Percentiles rank a stretch among this genome's conserved stretches.
Conservation (phyloP, 805 yeast species). For the Dipodascus albidus region DNA sequence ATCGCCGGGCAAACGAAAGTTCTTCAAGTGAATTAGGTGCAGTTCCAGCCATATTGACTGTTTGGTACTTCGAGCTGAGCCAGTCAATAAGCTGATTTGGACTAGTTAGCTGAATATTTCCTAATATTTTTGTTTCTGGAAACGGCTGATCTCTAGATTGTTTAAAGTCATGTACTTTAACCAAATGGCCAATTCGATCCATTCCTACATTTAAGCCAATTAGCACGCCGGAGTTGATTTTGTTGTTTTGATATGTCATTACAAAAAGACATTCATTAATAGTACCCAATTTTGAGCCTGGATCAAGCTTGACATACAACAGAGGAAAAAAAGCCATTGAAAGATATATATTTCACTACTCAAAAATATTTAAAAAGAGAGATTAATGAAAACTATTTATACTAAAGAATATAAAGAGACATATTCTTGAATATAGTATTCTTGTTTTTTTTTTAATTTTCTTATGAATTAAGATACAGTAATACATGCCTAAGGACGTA, state of each 20-base stretch:
- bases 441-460: no score
- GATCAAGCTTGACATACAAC: not conserved
- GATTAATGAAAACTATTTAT: not conserved
- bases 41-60: not conserved
- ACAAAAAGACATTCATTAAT: not conserved
- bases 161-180: not conserved
- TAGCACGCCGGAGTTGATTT: not conserved
- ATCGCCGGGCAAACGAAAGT: not conserved
- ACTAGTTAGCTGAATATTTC: not conserved
- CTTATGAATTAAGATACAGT: not conserved
- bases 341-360: no score
- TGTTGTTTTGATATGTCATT: not conserved
- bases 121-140: not conserved
- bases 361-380: no score
- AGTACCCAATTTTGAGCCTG: not conserved
- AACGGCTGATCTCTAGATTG: not conserved
- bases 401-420: no score
- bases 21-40: not conserved
- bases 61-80: not conserved
- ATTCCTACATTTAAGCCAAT: not conserved
- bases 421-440: no score
- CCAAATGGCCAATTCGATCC: conserved; percentile 1
- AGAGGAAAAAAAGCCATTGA: not conserved
- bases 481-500: not conserved
- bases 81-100: not conserved